These are phyloP conservation scores for Alternaria sp. DNA, from an alignment of 2,329 filamentous ascomycete species.

Conservation along the genomic window DNA sequence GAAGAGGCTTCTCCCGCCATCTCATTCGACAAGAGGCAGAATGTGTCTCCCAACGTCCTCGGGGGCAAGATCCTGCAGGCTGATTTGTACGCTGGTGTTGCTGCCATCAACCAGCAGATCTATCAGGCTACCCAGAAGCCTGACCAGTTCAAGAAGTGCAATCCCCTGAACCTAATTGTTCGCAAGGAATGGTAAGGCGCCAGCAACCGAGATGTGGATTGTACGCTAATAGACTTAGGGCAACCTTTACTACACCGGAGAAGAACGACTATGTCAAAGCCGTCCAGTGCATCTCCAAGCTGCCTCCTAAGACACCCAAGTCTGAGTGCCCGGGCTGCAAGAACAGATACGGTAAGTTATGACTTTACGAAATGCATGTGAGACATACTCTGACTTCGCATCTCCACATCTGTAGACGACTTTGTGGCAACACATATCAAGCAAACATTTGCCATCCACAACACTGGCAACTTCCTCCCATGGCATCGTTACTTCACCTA, in stretches of 20 bases:
- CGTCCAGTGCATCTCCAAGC: slow-evolving; percentile 42
- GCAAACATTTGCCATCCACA: slow-evolving; percentile 39
- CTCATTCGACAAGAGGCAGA: slow-evolving; percentile 31
- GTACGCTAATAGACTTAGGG: slow-evolving; percentile 25
- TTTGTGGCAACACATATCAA: slow-evolving; percentile 45
- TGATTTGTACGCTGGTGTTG: slow-evolving; percentile 35
- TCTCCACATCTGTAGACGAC: slow-evolving; percentile 24
- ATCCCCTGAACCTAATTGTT: slow-evolving; percentile 50
- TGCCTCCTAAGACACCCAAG: slow-evolving; percentile 34
- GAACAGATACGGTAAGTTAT: slow-evolving; percentile 30
- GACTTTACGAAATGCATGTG: no score
- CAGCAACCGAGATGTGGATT: background rate
- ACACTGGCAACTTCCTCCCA: slow-evolving; percentile 40
- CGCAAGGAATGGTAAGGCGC: slow-evolving; percentile 55
- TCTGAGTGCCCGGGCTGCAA: slow-evolving; percentile 38
- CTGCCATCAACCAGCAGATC: slow-evolving; percentile 37
- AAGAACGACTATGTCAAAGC: slow-evolving; percentile 44
- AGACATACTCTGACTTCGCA: no score
- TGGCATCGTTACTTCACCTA: slow-evolving; percentile 43
- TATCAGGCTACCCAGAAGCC: slow-evolving; percentile 34
- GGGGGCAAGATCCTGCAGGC: slow-evolving; percentile 30
- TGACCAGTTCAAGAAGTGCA: slow-evolving; percentile 45
- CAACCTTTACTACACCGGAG: slow-evolving; percentile 34
- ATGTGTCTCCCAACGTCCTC: slow-evolving; percentile 13
- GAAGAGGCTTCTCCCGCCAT: slow-evolving; percentile 14